A percentile compares a stretch with the other conserved stretches of the same genome.
Conservation (phyloP, 495 filamentous ascomycete genomes). For the Neurospora sp. region DNA sequence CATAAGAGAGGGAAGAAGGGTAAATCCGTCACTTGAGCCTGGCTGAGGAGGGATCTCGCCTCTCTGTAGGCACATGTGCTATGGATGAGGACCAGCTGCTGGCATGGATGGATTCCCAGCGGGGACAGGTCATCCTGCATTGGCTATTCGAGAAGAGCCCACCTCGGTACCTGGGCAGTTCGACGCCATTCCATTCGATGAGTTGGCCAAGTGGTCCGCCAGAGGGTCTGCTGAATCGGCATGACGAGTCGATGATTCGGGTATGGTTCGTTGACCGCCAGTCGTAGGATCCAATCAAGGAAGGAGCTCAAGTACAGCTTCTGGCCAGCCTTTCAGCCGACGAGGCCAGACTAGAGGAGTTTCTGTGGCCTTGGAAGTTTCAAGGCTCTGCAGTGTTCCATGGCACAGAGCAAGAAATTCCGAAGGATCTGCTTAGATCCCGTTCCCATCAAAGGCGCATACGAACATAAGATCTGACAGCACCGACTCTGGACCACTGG, state of each 20-base stretch:
- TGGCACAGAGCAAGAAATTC: not conserved
- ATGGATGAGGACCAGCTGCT: not conserved
- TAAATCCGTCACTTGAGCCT: not conserved
- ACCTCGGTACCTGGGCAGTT: not conserved
- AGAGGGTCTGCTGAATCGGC: not conserved
- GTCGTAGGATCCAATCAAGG: conserved; percentile 3
- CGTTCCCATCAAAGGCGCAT: not conserved
- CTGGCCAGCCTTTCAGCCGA: conserved; percentile 1
- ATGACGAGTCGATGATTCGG: not conserved
- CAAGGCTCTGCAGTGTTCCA: not conserved
- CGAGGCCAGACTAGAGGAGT: not conserved
- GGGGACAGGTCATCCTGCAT: conserved; percentile 6
- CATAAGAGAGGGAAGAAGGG: not conserved
- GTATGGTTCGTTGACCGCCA: conserved; percentile 6
- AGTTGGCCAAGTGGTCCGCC: conserved; percentile 3
- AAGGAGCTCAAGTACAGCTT: not conserved
- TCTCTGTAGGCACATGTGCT: not conserved
- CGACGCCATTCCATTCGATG: not conserved
- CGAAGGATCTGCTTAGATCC: not conserved
- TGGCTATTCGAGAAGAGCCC: not conserved
- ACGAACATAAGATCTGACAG: conserved; percentile 6
- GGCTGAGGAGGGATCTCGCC: not conserved
- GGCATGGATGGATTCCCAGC: not conserved
- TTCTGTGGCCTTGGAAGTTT: not conserved
- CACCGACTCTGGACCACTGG: conserved; percentile 5